These are phyloP conservation scores for Colletotrichum eleusines DNA, from an alignment of 2,329 filamentous ascomycete species.

Conservation along the genomic window DNA sequence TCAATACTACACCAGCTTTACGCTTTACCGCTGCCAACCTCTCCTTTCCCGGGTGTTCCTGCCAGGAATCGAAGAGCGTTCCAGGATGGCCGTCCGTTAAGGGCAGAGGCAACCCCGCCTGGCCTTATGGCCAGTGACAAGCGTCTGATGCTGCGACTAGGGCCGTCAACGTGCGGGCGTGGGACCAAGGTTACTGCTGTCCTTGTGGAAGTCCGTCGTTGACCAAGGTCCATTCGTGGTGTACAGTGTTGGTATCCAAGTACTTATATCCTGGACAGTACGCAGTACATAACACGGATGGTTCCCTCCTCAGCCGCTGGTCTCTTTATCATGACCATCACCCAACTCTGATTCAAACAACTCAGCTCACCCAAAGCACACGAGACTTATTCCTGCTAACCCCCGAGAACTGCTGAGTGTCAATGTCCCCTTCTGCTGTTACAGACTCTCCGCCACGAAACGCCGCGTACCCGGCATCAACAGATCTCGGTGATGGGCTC, in stretches of 20 bases:
- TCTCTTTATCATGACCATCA: background rate
- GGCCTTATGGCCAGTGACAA: constrained; percentile 23
- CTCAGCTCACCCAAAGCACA: background rate
- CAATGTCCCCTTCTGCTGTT: constrained; percentile 72
- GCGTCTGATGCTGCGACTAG: constrained; percentile 20
- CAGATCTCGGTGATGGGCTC: constrained; percentile 60
- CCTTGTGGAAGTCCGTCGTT: constrained; percentile 30
- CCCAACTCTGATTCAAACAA: constrained; percentile 2
- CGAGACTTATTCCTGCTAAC: constrained; percentile 7
- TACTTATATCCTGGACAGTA: constrained; percentile 18
- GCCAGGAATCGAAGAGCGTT: constrained; percentile 18
- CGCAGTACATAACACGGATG: constrained; percentile 4
- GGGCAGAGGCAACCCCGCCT: constrained; percentile 21
- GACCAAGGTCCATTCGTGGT: constrained; percentile 19
- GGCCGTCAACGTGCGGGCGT: constrained; percentile 13
- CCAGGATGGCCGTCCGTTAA: constrained; percentile 22
- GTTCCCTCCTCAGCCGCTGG: background rate
- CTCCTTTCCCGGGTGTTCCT: constrained; percentile 38
- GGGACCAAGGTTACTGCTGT: constrained; percentile 9
- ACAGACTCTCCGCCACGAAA: constrained; percentile 62
- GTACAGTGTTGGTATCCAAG: constrained; percentile 7
- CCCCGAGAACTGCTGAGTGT: constrained; percentile 42
- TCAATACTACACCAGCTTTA: constrained; percentile 26
- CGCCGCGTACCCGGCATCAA: constrained; percentile 55
- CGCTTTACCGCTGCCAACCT: constrained; percentile 41